A percentile compares a stretch with the other conserved stretches of the same genome.
phyloP scores from a whole-genome alignment of 139 green algal genomes.

The Limnomonas spitsbergensis region DNA sequence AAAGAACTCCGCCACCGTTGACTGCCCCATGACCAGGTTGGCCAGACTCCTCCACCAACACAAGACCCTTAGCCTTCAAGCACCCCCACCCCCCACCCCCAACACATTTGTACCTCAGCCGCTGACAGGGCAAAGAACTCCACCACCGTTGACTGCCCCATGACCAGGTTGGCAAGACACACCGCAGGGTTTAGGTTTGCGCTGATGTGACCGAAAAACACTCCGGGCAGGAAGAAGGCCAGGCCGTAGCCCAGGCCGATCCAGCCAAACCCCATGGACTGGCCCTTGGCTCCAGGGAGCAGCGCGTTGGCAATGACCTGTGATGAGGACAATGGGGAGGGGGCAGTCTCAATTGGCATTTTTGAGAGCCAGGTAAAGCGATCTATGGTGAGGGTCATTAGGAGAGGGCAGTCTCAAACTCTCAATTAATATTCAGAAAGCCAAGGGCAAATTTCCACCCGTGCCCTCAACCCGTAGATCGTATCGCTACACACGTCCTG shows the following conservation, averaged over 20 bases:
- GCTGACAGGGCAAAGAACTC: conserved; percentile 24
- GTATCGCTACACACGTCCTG: too few species aligned
- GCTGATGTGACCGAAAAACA: conserved; percentile 28
- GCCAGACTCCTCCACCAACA: too few species aligned
- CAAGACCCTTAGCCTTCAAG: too few species aligned
- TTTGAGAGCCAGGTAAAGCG: too few species aligned
- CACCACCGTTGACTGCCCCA: conserved; percentile 3
- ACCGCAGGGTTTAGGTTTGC: conserved; percentile 26
- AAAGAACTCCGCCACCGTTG: conserved; percentile 15
- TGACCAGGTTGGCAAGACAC: background rate
- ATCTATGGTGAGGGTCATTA: too few species aligned
- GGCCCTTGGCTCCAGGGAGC: conserved; percentile 4
- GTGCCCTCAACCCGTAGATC: too few species aligned
- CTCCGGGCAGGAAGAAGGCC: background rate
- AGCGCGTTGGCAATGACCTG: conserved; percentile 3
- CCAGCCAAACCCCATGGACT: conserved; percentile 7
- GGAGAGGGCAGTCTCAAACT: too few species aligned
- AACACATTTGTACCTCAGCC: conserved; percentile 13
- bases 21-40: conserved; percentile 8
- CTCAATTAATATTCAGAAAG: too few species aligned
- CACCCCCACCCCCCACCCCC: too few species aligned
- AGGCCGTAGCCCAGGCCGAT: conserved; percentile 8
- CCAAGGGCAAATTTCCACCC: too few species aligned
- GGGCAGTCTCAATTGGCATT: too few species aligned
- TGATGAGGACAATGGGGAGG: too few species aligned